A percentile compares a stretch with the other conserved stretches of the same genome.
Conservation (phyloP, 192 early-diverging fungal genomes). For the Coemansia sp. region DNA sequence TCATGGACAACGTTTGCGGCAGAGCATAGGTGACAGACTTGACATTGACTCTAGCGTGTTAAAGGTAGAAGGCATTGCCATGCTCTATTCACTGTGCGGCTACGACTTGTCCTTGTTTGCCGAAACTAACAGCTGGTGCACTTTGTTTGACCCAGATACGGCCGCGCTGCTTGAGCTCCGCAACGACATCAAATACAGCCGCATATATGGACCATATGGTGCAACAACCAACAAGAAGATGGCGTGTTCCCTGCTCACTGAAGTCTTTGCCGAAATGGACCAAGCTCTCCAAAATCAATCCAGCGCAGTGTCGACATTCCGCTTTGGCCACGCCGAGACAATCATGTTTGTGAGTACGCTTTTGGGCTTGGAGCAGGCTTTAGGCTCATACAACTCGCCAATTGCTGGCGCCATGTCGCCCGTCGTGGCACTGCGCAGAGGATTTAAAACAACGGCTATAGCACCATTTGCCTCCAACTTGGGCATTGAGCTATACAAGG, state of each 20-base stretch:
- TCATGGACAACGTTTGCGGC: constrained; percentile 3
- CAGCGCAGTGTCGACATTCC: constrained; percentile 23
- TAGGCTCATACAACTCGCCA: constrained; percentile 10
- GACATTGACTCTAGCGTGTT: not conserved
- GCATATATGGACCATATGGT: constrained; percentile 33
- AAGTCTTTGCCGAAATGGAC: constrained; percentile 14
- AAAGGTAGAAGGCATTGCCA: constrained; percentile 3
- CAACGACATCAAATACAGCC: constrained; percentile 36
- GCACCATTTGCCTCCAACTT: constrained; percentile 37
- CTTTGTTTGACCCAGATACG: constrained; percentile 16
- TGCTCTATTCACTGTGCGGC: constrained; percentile 28
- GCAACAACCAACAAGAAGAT: constrained; percentile 19
- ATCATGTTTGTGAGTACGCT: constrained; percentile 38
- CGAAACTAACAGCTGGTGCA: constrained; percentile 22
- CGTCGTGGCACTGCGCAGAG: constrained; percentile 1
- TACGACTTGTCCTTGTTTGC: constrained; percentile 31
- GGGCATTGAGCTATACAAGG: constrained; percentile 28
- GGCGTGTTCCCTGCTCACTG: constrained; percentile 28
- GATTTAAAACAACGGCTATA: constrained; percentile 22
- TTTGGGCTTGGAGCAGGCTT: constrained; percentile 15
- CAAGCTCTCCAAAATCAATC: not conserved
- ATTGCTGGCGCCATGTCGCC: constrained; percentile 28
- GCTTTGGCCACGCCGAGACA: constrained; percentile 44
- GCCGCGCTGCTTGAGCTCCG: constrained; percentile 30
- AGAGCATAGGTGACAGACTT: not conserved